These are phyloP conservation scores for Cicer arietinum DNA, from an alignment of 306 rosid genomes.

Conservation along the genomic window DNA sequence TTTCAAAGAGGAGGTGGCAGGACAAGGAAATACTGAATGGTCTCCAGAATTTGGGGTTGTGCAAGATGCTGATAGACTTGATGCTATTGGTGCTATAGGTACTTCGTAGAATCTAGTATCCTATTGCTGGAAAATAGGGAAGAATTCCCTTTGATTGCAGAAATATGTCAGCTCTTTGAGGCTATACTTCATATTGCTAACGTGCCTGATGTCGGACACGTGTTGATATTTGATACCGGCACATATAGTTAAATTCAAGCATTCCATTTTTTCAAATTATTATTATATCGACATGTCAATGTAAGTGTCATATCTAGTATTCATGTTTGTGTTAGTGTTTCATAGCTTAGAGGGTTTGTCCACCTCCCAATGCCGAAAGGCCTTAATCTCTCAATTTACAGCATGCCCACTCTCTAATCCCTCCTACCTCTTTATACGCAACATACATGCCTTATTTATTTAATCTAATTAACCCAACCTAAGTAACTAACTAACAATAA, in stretches of 20 bases:
- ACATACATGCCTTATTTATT: not conserved
- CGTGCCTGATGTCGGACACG: not conserved
- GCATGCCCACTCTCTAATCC: not conserved
- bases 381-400: not conserved
- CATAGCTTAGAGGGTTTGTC: not conserved
- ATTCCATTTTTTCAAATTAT: not conserved
- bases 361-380: not conserved
- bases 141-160: not conserved
- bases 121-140: not conserved
- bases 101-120: constrained; percentile 17
- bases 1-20: constrained; percentile 83
- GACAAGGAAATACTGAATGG: constrained; percentile 52
- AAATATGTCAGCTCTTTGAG: not conserved
- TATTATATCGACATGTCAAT: not conserved
- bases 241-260: not conserved
- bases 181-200: not conserved
- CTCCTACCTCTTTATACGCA: not conserved
- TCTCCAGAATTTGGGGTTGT: constrained; percentile 80
- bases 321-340: not conserved
- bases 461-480: not conserved
- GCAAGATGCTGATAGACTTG: constrained; percentile 96
- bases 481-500: not conserved
- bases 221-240: not conserved
- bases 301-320: not conserved
- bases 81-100: constrained; percentile 99